Base-by-base conservation (phyloP, 1,284 basidiomycete species). In the Naganishia albida region DNA sequence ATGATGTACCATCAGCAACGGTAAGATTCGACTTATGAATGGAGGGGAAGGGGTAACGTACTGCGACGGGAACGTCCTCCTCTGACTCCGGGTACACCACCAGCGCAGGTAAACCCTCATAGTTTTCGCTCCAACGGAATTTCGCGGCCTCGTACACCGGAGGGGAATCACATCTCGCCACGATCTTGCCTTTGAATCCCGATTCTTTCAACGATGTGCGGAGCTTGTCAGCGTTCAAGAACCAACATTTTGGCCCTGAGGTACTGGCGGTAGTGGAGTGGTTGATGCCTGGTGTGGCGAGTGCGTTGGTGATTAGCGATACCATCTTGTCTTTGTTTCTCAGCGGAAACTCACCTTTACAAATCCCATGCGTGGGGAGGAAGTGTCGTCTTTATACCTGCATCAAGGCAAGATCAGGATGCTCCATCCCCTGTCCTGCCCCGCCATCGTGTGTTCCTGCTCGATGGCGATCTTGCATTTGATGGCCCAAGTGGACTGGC, bases 151-250 rank as follows among this genome's bases (percentile, higher is more conserved):
- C 26, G 16, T 56, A 56, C 12, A 43, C 54, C n/a, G n/a, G 18
- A 4, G 54, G 54, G 18, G 28, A 15, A 44, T 56, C 54, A 43
- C 54, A 56, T 23, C 54, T 23, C 40, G 54, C 54, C 4, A 56
- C 54, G n/a, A 43, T 18, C 16, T 44, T 43, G 3, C 54, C 42
- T 15, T 16, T 13, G 42, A 56, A 56, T 8, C 54, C 54, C 28
- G 54, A 39, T 13, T 56, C 26, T 23, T 43, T 43, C 39, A 56
- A n/a, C 15, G 25, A 23, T 34, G 28, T 25, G 8, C 54, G 54
- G 16, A 56, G 40, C 30, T 56, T 43, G 12, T 56, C 54, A 40
- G 42, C 30, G 18, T 56, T 56, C 23, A 56, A 23, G 42, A 40
- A 40, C 54, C 54, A 56, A 12, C 40, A 40, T 1, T 13, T 43